Evolutionary conservation across 192 early-diverging fungal species (phyloP).

Genomic region (Chytriomyces confervae): DNA sequence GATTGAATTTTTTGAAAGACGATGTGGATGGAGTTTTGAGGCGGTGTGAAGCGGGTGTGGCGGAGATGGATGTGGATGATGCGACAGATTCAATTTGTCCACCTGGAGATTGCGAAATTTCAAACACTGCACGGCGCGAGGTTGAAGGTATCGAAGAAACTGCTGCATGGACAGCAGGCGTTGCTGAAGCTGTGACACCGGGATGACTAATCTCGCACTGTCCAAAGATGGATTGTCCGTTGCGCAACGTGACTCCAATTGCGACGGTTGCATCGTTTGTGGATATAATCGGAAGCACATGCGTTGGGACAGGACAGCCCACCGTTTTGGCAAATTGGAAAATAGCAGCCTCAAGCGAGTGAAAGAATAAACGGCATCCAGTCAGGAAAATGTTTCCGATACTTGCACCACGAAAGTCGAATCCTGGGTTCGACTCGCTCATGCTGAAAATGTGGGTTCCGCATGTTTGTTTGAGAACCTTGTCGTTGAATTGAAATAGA

Average conservation of each 20-base stretch:
- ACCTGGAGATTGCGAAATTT: background rate
- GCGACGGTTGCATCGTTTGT: constrained; percentile 46
- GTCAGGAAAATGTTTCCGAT: constrained; percentile 82
- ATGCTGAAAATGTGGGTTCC: constrained; percentile 21
- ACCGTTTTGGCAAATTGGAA: constrained; percentile 76
- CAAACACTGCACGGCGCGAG: constrained; percentile 1
- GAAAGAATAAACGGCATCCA: constrained; percentile 76
- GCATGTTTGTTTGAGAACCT: constrained; percentile 64
- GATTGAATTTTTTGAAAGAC: constrained; percentile 28
- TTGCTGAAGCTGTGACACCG: constrained; percentile 43
- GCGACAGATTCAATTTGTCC: background rate
- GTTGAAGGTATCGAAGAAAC: constrained; percentile 3
- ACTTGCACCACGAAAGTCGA: constrained; percentile 75
- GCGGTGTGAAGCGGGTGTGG: constrained; percentile 1
- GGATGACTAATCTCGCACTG: constrained; percentile 84
- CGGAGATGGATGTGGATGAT: background rate
- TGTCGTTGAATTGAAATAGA: constrained; percentile 69
- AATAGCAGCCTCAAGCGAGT: constrained; percentile 69
- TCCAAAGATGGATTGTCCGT: constrained; percentile 67
- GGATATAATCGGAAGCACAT: constrained; percentile 72
- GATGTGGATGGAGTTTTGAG: constrained; percentile 17
- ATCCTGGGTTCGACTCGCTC: constrained; percentile 36
- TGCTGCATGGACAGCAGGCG: constrained; percentile 37
- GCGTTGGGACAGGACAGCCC: constrained; percentile 65
- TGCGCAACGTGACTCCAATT: constrained; percentile 73